phyloP scores from a whole-genome alignment of 306 rosid genomes.

The Fragaria nilgerrensis region DNA sequence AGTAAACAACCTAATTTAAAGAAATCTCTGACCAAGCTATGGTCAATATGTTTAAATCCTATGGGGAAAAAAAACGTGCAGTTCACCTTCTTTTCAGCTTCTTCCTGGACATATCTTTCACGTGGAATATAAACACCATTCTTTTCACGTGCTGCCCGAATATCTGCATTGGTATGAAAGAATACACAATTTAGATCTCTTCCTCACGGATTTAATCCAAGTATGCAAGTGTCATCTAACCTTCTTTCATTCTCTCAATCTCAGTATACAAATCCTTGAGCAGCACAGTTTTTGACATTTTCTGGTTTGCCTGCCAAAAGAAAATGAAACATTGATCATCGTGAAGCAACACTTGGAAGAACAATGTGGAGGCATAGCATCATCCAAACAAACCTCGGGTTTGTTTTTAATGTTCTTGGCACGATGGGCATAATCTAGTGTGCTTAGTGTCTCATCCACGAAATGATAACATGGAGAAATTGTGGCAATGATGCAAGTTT shows the following conservation, averaged over 20 bases:
- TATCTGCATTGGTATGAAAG: constrained; percentile 46
- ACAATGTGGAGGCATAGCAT: constrained; percentile 10
- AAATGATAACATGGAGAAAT: constrained; percentile 77
- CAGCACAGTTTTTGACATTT: constrained; percentile 79
- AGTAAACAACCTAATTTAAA: not conserved
- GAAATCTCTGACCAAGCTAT: not conserved
- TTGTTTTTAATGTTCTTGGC: constrained; percentile 88
- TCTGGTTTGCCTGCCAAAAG: constrained; percentile 80
- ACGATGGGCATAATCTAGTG: constrained; percentile 89
- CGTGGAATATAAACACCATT: constrained; percentile 89
- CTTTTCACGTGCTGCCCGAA: constrained; percentile 94
- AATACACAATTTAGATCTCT: constrained; percentile 11
- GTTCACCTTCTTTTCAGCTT: constrained; percentile 89
- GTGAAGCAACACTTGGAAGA: constrained; percentile 3
- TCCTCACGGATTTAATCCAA: constrained; percentile 11
- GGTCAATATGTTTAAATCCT: not conserved
- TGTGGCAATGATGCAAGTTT: constrained; percentile 93
- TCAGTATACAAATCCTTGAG: constrained; percentile 84
- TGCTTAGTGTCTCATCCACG: constrained; percentile 91
- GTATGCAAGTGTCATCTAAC: constrained; percentile 31
- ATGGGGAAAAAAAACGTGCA: not conserved
- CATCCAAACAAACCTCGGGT: constrained; percentile 73
- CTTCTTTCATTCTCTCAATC: constrained; percentile 94
- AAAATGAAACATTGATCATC: constrained; percentile 2
- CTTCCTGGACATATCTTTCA: constrained; percentile 83